Evolutionary conservation across 192 early-diverging fungal species (phyloP).

Genomic region (Entomortierella lignicola): DNA sequence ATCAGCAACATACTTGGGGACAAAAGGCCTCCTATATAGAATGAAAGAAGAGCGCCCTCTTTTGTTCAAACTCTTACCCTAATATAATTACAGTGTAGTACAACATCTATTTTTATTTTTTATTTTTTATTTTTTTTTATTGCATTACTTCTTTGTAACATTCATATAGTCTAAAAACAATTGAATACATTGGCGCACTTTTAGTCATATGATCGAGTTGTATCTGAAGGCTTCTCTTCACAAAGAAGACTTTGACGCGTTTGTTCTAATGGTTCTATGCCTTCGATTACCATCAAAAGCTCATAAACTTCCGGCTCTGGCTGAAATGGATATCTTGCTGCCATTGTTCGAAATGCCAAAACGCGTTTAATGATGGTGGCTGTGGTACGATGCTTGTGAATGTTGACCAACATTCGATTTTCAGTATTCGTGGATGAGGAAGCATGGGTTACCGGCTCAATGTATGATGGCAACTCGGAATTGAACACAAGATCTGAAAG

Average conservation of each 20-base stretch:
- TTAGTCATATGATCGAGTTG: background rate
- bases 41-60: too few species aligned
- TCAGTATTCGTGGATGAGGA: background rate
- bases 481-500: slow-evolving; percentile 71
- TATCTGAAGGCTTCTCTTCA: slow-evolving; percentile 6
- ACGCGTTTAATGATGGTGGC: slow-evolving; percentile 71
- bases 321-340: slow-evolving; percentile 62
- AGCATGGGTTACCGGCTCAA: slow-evolving; percentile 34
- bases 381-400: slow-evolving; percentile 67
- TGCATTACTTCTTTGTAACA: too few species aligned
- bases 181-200: too few species aligned
- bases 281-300: slow-evolving; percentile 31
- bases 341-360: slow-evolving; percentile 63
- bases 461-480: slow-evolving; percentile 62
- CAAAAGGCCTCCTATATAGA: too few species aligned
- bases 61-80: background rate
- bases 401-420: slow-evolving; percentile 54
- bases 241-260: slow-evolving; percentile 16
- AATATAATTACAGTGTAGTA: too few species aligned
- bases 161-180: too few species aligned
- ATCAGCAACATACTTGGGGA: background rate
- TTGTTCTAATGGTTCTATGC: slow-evolving; percentile 19
- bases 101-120: too few species aligned
- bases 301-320: slow-evolving; percentile 50
- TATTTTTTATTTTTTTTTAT: too few species aligned